Base-by-base conservation (phyloP, 1,139 yeast genomes). In the Debaryomyces robertsiae region DNA sequence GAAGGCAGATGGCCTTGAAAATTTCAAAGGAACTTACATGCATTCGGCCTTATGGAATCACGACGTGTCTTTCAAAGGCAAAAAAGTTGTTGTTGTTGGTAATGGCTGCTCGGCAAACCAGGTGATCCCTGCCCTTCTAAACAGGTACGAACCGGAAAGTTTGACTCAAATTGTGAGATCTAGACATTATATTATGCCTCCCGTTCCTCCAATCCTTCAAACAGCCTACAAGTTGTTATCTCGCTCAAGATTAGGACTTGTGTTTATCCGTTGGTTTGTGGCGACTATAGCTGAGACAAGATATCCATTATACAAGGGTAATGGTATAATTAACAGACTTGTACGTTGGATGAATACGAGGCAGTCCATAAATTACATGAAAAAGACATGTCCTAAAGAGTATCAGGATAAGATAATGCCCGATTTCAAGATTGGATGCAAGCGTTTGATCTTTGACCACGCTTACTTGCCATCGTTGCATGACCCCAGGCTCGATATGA, bases 41-140 rank as follows among this genome's bases (percentile, higher is more conserved):
- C 81, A 76, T 48, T 70, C 79, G 1, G 77, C 75, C 1, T 54
- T 71, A 33, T 76, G 77, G 73, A 68, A 76, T 45, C 71, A 73
- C 46, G 46, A 54, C 10, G 69, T 71, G 9, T 62, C 64, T 22
- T 55, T 75, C 44, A 57, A 61, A 39, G 63, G 54, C 32, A 65
- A 66, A 37, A 54, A 59, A 5, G 69, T 73, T 9, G 61, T 65
- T 11, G 65, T 71, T 13, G 52, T 71, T 35, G 77, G 77, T 17
- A 71, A 73, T 44, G 77, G 77, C 3, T 67, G 76, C 40, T 65
- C 75, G 13, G 78, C 75, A 6, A 67, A 66, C 30, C 77, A 73
- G 50, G 59, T 71, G 27, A 50, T 67, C 6, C 76, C 69, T 2
- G 63, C 63, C 1, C 49, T 71, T 33, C 52, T 70, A 42, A 58